A percentile compares a stretch with the other conserved stretches of the same genome.
These are phyloP conservation scores for Miscanthus lutarioriparius DNA, from an alignment of 176 grass and related monocot genomes.

Conservation along the genomic window DNA sequence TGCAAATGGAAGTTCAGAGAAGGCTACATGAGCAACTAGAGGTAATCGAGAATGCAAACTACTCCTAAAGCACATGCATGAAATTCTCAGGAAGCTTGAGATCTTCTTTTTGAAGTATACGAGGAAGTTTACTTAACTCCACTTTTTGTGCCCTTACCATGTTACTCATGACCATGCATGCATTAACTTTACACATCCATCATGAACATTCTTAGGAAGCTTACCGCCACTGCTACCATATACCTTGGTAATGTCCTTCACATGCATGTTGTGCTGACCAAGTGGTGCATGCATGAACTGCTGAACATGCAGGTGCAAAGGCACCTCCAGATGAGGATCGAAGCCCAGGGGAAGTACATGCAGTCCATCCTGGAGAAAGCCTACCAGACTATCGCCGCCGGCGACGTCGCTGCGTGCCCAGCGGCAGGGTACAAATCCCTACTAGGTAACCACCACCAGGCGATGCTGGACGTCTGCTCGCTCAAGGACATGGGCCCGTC, in stretches of 20 bases:
- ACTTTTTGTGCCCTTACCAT: conserved; percentile 33
- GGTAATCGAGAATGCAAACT: conserved; percentile 42
- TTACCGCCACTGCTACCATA: not conserved
- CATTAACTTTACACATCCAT: not conserved
- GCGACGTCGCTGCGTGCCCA: conserved; percentile 39
- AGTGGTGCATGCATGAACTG: not conserved
- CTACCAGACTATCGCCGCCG: conserved; percentile 61
- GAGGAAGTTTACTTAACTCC: conserved; percentile 49
- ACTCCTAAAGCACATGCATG: conserved; percentile 9
- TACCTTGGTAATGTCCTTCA: not conserved
- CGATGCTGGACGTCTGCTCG: conserved; percentile 53
- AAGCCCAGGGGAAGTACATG: conserved; percentile 98
- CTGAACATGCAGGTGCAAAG: conserved; percentile 74
- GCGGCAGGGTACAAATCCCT: conserved; percentile 54
- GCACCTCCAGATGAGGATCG: conserved; percentile 96
- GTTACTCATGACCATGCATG: not conserved
- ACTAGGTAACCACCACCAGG: conserved; percentile 53
- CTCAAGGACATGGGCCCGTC: conserved; percentile 63
- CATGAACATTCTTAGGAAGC: conserved; percentile 37
- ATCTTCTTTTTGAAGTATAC: conserved; percentile 33
- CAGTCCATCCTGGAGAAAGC: conserved; percentile 97
- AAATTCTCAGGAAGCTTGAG: conserved; percentile 44
- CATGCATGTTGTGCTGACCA: not conserved
- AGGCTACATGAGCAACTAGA: conserved; percentile 93
- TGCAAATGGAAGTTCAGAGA: conserved; percentile 97